These are phyloP conservation scores for Kwoniella sp. DNA, from an alignment of 768 basidiomycete genomes.

Conservation along the genomic window DNA sequence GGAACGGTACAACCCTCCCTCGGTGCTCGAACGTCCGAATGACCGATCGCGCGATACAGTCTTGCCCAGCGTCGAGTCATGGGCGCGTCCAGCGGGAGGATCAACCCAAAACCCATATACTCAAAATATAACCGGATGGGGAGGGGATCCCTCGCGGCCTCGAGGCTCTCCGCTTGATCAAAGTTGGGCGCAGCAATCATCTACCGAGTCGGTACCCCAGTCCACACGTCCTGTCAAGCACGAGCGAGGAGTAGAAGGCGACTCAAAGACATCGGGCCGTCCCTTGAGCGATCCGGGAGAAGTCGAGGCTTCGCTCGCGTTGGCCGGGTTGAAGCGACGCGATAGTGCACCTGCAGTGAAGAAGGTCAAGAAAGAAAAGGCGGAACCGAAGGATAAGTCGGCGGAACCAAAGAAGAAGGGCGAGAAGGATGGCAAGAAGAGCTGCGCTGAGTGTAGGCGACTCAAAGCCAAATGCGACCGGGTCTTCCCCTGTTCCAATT, in stretches of 20 bases:
- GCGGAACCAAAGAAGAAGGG: constrained; percentile 13
- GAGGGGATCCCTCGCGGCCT: too few species aligned
- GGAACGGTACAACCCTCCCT: constrained; percentile 10
- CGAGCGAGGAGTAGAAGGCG: background rate
- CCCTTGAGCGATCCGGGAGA: constrained; percentile 20
- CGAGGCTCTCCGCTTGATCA: too few species aligned
- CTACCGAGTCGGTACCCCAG: background rate
- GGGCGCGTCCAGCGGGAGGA: constrained; percentile 10
- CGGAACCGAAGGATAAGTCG: constrained; percentile 8
- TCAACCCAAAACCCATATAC: too few species aligned
- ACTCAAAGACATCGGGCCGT: background rate
- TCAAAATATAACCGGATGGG: too few species aligned
- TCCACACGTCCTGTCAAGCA: background rate
- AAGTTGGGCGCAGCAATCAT: background rate
- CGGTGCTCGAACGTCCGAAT: constrained; percentile 2
- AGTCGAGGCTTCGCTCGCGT: constrained; percentile 25
- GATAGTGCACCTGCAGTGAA: constrained; percentile 10
- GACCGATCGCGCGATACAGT: background rate
- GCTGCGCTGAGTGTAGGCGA: constrained; percentile 42
- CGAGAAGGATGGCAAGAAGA: constrained; percentile 30
- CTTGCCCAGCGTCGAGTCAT: constrained; percentile 20
- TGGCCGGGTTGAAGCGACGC: constrained; percentile 21
- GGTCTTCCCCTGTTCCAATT: constrained; percentile 43
- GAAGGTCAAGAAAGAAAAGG: constrained; percentile 17
- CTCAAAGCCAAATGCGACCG: constrained; percentile 45